Percentiles rank a stretch among this genome's conserved stretches.
These are phyloP conservation scores for Escovopsis sp. DNA, from an alignment of 2,329 filamentous ascomycete genomes.

Conservation along the genomic window DNA sequence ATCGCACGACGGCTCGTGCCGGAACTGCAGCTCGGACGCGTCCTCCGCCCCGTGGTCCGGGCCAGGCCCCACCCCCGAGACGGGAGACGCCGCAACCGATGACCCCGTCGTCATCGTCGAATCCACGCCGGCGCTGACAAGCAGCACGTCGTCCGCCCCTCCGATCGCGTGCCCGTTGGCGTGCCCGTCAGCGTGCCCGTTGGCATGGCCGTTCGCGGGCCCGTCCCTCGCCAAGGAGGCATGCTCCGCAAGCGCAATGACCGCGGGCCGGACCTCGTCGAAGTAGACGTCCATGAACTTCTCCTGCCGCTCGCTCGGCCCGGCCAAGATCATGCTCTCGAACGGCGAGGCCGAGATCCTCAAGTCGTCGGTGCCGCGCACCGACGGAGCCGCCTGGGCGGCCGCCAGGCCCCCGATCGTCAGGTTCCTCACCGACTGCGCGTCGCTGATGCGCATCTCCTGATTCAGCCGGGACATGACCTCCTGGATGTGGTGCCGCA, in stretches of 20 bases:
- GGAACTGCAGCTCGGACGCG: conserved; percentile 5
- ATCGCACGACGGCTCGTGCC: conserved; percentile 16
- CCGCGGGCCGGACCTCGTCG: conserved; percentile 23
- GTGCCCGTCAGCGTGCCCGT: too few species aligned
- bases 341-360: conserved; percentile 16
- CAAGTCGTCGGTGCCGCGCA: not conserved
- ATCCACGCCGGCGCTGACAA: too few species aligned
- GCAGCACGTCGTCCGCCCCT: too few species aligned
- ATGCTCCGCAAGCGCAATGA: conserved; percentile 24
- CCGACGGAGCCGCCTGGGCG: conserved; percentile 5
- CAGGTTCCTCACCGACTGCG: conserved; percentile 6
- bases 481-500: conserved; percentile 34
- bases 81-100: too few species aligned
- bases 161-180: too few species aligned
- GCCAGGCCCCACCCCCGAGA: too few species aligned
- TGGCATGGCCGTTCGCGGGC: too few species aligned
- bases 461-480: conserved; percentile 31
- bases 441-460: conserved; percentile 4
- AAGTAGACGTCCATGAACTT: conserved; percentile 40
- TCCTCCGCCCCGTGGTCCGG: too few species aligned
- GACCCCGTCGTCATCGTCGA: too few species aligned
- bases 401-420: conserved; percentile 4
- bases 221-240: too few species aligned
- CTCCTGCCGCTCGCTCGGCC: conserved; percentile 32
- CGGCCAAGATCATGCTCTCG: conserved; percentile 29